Conservation (phyloP, 148 eudicot genomes). For the Vaccinium macrocarpon region DNA sequence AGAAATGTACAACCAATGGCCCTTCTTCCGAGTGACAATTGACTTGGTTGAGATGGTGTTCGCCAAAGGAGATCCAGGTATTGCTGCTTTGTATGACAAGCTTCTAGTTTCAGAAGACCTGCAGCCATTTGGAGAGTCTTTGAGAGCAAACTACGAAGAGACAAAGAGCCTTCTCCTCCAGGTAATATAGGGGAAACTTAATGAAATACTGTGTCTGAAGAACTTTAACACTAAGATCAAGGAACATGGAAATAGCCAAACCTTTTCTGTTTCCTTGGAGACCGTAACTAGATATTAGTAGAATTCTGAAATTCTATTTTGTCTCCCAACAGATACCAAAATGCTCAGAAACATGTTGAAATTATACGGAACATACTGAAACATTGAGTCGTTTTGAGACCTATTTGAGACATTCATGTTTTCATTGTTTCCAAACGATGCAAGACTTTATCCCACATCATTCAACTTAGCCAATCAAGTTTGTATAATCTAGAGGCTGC, state of each 20-base stretch:
- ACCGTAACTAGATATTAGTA: background rate
- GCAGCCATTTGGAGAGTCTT: slow-evolving; percentile 57
- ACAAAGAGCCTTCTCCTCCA: slow-evolving; percentile 63
- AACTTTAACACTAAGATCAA: background rate
- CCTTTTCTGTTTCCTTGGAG: background rate
- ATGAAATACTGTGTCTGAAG: background rate
- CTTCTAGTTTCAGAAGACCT: slow-evolving; percentile 68
- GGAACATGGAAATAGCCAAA: background rate
- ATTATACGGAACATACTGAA: background rate
- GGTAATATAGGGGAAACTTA: slow-evolving; percentile 35
- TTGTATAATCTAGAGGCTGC: too few relatives aligned
- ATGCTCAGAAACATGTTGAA: background rate
- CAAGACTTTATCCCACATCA: too few relatives aligned
- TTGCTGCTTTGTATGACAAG: slow-evolving; percentile 83
- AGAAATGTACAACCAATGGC: slow-evolving; percentile 88
- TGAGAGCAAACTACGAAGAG: slow-evolving; percentile 58
- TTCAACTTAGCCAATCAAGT: too few relatives aligned
- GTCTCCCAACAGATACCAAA: background rate
- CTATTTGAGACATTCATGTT: background rate
- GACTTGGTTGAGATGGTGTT: slow-evolving; percentile 89
- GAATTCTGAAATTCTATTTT: background rate
- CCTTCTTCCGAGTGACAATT: slow-evolving; percentile 83
- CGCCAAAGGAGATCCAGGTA: slow-evolving; percentile 85
- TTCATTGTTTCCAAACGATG: background rate
- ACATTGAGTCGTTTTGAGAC: background rate